Evolutionary conservation across 108 stramenopile species (phyloP), one percentile per base, ranked within the genome.

Genomic region (Aurantiochytrium sp.): DNA sequence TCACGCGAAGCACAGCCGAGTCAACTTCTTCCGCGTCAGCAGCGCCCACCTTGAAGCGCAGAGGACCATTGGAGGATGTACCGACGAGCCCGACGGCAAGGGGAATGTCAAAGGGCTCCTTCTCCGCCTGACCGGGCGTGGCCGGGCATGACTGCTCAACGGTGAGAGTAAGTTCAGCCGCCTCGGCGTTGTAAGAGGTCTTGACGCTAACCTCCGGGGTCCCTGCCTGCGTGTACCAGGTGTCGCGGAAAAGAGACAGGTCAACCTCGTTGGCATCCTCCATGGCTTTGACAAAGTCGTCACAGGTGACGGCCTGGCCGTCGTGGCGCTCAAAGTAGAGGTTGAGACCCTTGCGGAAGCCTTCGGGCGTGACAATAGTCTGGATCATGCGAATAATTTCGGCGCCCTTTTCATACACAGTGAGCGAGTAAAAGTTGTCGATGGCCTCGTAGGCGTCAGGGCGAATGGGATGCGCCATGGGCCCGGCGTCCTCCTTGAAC

Each of bases 301-400:
- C 98, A 88, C 98, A 99, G 4, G 98, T 98, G 19, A 98, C 99
- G 16, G 96, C 99, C 87, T 90, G 72, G 60, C 99, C 99, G 92
- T 99, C 99, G 90, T 98, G 97, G 64, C 98, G 92, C 91, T 93
- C 91, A 58, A 95, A 96, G 60, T 94, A 93, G 51, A 98, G 92
- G 89, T 98, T 97, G 96, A 98, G 96, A 5, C 98, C 99, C 91
- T 97, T 97, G 60, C 97, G 93, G 91, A 99, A 99, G n/a, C 97
- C 98, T 49, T 95, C 96, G 28, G 72, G 88, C 5, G 94, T 94
- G 21, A 99, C 87, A 23, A 99, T 87, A 14, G 98, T 98, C 5
- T 94, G 91, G 92, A 97, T 98, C 98, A 99, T 98, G 8, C 99
- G 96, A 87, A 99, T 96, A 18, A 99, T 94, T 90, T 98, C 98